Base-by-base conservation (phyloP, 2,329 filamentous ascomycete genomes). In the Pseudonectria buxi region DNA sequence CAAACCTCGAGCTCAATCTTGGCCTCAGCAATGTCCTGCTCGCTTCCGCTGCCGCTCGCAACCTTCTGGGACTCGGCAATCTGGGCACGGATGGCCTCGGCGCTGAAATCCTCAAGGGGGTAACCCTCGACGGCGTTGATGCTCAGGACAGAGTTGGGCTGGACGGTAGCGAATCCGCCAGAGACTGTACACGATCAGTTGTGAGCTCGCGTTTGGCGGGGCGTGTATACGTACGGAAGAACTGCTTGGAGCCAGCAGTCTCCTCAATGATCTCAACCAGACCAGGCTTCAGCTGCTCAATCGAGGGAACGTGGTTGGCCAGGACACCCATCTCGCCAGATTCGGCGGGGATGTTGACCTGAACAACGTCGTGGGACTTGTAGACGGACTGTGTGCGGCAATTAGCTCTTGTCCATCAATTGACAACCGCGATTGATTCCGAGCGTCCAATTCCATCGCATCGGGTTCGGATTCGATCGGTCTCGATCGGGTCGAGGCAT, bases 281-380 rank as follows among this genome's bases (percentile, higher is more conserved):
- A 59, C 92, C 92, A 44, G 92, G 89, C 79, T 94, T 95, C 68
- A 98, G 77, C 76, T 98, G 92, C 77, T 98, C 92, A 62, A 98
- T 96, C 45, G 89, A 88, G 49, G 92, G 89, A 58, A 98, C 92
- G 79, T 98, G 92, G 77, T 92, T 94, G 65, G 92, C 92, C 62
- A 98, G 84, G 57, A 98, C 83, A 84, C 92, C 92, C 92, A 98
- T 98, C 58, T 96, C 92, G 65, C 92, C 92, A 46, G 89, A 94
- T 68, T 95, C 92, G 61, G 92, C 92, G 64, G 92, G 84, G 60
- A 98, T 83, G 79, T 98, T 98, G 75, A 98, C 92, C 75, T 98
- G 92, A 61, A 96, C 81, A 61, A 81, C 76, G 60, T 77, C 74
- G 57, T 78, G 70, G 53, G 70, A 80, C 66, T 76, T 76, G 73